Base-by-base conservation (phyloP, 2,329 filamentous ascomycete genomes). In the Dactylellina haptotyla region DNA sequence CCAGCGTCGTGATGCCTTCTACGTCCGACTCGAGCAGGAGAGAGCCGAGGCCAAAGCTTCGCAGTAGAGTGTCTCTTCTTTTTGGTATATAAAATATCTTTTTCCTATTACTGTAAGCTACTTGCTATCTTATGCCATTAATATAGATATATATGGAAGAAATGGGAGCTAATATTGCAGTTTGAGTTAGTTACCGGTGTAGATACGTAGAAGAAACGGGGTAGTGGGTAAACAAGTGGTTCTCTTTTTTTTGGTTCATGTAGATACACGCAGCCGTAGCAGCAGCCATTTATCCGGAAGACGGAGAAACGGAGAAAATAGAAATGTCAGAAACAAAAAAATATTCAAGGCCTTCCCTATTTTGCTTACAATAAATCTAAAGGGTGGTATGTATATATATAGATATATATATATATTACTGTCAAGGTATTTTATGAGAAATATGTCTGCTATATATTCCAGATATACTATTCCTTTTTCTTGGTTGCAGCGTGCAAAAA, bases 21-120 rank as follows among this genome's bases (percentile, higher is more conserved):
- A 83, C 78, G 77, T 81, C 54, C 82, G 80, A 76, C 76, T 83
- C 50, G 81, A 83, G 77, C 79, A 80, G 41, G 76, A 80, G 63
- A 79, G 80, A 78, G 80, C 79, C 45, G 79, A 79, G 30, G 66
- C 73, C 14, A 66, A n/a, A 28, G 45, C 51, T 23, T 14, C 18
- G n/a, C 65, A 65, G 61, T 65, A 48, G 16, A 57, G 26, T 20
- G 12, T 26, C 53, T 59, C 16, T 12, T 4, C 28, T 16, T 61
- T 25, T 20, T 37, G 16, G n/a, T 26, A 16, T 58, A 28, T 28
- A 28, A 34, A 34, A 34, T 34, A 6, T 34, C 32, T 6, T 58
- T 58, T 39, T 25, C 18, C 37, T 43, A 4, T 58, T 25, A 14
- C 39, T 18, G 9, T 3, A 23, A 26, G 28, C 25, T 50, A 5